phyloP scores from a whole-genome alignment of 2,329 filamentous ascomycete species.

The Fusarium falciforme region DNA sequence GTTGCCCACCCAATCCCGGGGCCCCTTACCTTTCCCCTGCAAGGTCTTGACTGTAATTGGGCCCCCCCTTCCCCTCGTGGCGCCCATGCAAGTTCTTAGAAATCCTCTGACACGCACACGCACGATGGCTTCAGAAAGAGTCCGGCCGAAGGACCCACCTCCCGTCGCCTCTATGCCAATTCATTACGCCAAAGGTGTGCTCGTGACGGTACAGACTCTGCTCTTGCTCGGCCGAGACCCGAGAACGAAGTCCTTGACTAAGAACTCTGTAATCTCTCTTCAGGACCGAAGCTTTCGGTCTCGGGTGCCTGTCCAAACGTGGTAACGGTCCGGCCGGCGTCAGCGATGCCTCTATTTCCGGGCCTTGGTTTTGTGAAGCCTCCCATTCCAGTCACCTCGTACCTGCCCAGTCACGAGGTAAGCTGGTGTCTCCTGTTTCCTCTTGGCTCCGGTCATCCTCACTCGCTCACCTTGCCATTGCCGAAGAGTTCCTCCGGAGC shows the following conservation, averaged over 20 bases:
- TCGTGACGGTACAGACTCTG: conserved; percentile 21
- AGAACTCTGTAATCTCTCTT: not conserved
- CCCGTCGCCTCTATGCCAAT: conserved; percentile 5
- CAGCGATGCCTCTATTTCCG: conserved; percentile 5
- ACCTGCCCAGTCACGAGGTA: not conserved
- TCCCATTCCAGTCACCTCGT: conserved; percentile 10
- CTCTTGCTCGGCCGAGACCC: conserved; percentile 28
- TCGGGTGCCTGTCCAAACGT: not conserved
- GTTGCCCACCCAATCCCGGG: conserved; percentile 8
- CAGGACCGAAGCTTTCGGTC: not conserved
- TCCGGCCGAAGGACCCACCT: conserved; percentile 9
- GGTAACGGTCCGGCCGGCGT: not conserved
- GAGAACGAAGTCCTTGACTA: not conserved
- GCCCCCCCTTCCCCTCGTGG: not conserved
- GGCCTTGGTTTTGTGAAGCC: conserved; percentile 1
- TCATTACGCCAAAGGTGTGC: conserved; percentile 19
- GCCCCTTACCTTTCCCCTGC: conserved; percentile 25
- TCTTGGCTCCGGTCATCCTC: not conserved
- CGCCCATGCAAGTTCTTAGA: not conserved
- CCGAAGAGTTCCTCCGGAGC: not conserved
- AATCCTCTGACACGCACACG: not conserved
- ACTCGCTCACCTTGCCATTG: conserved; percentile 3
- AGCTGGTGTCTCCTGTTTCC: not conserved
- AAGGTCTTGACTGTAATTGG: conserved; percentile 10
- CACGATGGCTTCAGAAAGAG: conserved; percentile 13